These are phyloP conservation scores for Dicorynia guianensis DNA, from an alignment of 306 rosid genomes.

Conservation along the genomic window DNA sequence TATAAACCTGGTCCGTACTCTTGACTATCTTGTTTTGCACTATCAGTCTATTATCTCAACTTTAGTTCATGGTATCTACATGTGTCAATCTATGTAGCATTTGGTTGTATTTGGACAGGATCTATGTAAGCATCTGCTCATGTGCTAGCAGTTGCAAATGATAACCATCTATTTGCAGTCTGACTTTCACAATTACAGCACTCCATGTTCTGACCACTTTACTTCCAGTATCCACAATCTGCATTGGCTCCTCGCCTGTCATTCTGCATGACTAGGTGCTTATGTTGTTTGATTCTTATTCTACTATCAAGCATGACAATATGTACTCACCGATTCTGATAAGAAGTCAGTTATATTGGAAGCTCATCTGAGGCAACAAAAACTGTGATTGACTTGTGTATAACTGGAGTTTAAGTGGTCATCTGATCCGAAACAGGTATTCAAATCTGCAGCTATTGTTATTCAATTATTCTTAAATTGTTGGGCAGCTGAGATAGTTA, in stretches of 20 bases:
- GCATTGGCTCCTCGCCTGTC: conserved; percentile 36
- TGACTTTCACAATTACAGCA: conserved; percentile 8
- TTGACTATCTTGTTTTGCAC: conserved; percentile 16
- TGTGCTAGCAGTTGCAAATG: conserved; percentile 35
- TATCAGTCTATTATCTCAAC: conserved; percentile 21
- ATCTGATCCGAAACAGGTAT: conserved; percentile 34
- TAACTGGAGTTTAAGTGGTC: conserved; percentile 1
- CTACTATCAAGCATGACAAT: conserved; percentile 34
- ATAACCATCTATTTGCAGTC: conserved; percentile 17
- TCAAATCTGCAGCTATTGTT: conserved; percentile 11
- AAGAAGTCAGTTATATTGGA: conserved; percentile 36
- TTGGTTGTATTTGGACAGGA: conserved; percentile 19
- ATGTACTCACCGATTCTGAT: conserved; percentile 20
- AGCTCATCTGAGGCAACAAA: conserved; percentile 19
- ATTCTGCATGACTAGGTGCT: conserved; percentile 39
- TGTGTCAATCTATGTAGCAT: conserved; percentile 2
- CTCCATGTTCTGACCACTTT: conserved; percentile 23
- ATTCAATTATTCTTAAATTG: conserved; percentile 10
- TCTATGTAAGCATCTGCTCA: conserved; percentile 6
- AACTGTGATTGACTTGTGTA: conserved; percentile 2
- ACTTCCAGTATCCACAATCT: conserved; percentile 38
- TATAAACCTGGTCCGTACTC: background rate
- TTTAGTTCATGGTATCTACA: conserved; percentile 3
- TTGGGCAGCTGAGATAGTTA: conserved; percentile 30
- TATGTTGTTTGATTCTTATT: conserved; percentile 34